These are phyloP conservation scores for Acrocalymma vagum DNA, from an alignment of 2,329 filamentous ascomycete species.

Conservation along the genomic window DNA sequence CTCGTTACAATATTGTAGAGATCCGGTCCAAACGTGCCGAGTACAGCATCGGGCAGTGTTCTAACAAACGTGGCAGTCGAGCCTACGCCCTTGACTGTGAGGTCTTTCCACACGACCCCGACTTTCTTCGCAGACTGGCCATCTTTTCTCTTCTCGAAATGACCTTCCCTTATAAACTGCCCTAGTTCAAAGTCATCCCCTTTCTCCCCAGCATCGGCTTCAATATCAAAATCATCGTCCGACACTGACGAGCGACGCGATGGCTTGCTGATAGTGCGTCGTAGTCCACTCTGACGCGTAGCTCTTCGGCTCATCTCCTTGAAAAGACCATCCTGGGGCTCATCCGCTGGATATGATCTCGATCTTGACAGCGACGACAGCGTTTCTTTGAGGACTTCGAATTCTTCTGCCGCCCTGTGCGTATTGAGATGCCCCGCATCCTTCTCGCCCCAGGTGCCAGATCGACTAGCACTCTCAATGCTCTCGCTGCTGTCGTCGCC, in stretches of 20 bases:
- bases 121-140: constrained; percentile 77
- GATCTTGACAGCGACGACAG: constrained; percentile 62
- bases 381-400: constrained; percentile 64
- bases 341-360: constrained; percentile 32
- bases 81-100: constrained; percentile 77
- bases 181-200: constrained; percentile 72
- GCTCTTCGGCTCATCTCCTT: constrained; percentile 38
- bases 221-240: constrained; percentile 32
- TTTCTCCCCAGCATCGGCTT: constrained; percentile 53
- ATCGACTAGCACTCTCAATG: constrained; percentile 39
- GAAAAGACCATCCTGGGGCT: constrained; percentile 32
- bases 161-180: constrained; percentile 76
- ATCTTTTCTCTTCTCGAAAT: constrained; percentile 76
- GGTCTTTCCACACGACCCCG: constrained; percentile 78
- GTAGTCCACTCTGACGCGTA: constrained; percentile 24
- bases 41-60: constrained; percentile 75
- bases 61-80: constrained; percentile 73
- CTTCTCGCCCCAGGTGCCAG: constrained; percentile 69
- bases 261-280: constrained; percentile 6
- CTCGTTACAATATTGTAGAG: constrained; percentile 70
- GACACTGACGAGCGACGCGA: constrained; percentile 12
- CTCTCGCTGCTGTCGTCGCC: constrained; percentile 26
- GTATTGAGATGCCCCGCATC: constrained; percentile 64
- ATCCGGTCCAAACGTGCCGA: constrained; percentile 84
- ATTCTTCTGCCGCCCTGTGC: constrained; percentile 66